Conservation (phyloP, 352 stramenopile species). For the Globisporangium recalcitrans region DNA sequence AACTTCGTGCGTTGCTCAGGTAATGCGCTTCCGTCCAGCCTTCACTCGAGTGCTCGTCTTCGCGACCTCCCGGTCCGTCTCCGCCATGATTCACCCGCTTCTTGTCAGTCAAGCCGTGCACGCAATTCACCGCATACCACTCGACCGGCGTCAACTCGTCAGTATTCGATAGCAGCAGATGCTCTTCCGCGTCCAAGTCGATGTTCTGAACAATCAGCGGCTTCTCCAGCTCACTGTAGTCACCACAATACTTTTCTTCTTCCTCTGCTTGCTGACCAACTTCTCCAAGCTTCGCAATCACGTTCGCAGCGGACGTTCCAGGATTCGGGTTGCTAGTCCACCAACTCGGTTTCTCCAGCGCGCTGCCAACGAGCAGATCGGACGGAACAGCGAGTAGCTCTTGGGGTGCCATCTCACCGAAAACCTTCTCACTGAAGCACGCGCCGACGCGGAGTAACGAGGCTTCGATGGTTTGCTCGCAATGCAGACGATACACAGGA, state of each 20-base stretch:
- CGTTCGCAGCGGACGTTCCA: conserved; percentile 20
- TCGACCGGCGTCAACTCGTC: conserved; percentile 81
- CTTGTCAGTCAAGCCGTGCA: conserved; percentile 58
- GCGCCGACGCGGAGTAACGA: conserved; percentile 69
- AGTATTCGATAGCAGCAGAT: conserved; percentile 75
- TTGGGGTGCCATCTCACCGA: conserved; percentile 63
- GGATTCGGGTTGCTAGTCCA: conserved; percentile 45
- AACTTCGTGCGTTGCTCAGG: conserved; percentile 30
- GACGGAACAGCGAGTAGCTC: conserved; percentile 66
- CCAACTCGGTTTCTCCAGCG: conserved; percentile 63
- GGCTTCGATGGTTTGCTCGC: conserved; percentile 72
- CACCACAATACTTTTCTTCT: conserved; percentile 42
- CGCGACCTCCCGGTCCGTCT: conserved; percentile 8
- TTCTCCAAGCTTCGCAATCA: conserved; percentile 25
- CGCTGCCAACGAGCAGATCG: conserved; percentile 29
- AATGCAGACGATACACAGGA: conserved; percentile 74
- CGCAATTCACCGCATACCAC: conserved; percentile 81
- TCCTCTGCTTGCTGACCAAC: conserved; percentile 36
- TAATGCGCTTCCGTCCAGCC: conserved; percentile 17
- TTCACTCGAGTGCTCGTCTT: conserved; percentile 21
- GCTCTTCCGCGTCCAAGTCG: conserved; percentile 75
- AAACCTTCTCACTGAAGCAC: conserved; percentile 74
- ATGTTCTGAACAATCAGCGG: conserved; percentile 53
- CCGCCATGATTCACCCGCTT: conserved; percentile 26
- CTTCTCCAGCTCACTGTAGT: conserved; percentile 32